phyloP scores from a whole-genome alignment of 2,329 filamentous ascomycete species.

The Didymella arachidicola region DNA sequence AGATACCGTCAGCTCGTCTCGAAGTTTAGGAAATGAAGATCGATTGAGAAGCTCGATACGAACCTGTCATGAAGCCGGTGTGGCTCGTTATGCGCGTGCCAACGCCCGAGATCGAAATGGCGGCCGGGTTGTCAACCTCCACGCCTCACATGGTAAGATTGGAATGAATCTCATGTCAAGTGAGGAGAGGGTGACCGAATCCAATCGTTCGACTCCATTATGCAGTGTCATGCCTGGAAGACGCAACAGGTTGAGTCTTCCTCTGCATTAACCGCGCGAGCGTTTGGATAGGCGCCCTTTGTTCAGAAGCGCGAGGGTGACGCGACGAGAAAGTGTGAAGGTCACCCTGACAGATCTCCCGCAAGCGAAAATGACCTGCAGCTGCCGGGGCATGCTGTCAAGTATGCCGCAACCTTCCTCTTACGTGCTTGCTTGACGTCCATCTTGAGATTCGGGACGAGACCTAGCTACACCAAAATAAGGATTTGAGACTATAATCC shows the following conservation, averaged over 20 bases:
- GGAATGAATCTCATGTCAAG: slow-evolving; percentile 14
- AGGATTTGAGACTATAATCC: neutral
- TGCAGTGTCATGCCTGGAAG: slow-evolving; percentile 9
- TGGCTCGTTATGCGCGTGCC: slow-evolving; percentile 9
- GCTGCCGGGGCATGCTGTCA: neutral
- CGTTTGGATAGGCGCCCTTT: slow-evolving; percentile 13
- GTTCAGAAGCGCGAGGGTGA: slow-evolving; percentile 6
- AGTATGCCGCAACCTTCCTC: slow-evolving; percentile 1
- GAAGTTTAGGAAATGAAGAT: neutral
- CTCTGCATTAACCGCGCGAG: slow-evolving; percentile 10
- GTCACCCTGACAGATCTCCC: slow-evolving; percentile 1
- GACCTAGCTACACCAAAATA: neutral
- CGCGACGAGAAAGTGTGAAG: slow-evolving; percentile 4
- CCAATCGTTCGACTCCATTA: neutral
- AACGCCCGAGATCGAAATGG: neutral
- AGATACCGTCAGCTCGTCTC: neutral
- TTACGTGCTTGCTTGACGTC: neutral
- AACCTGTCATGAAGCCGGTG: neutral
- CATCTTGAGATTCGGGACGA: neutral
- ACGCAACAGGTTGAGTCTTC: neutral
- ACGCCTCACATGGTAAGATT: slow-evolving; percentile 16
- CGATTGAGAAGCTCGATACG: neutral
- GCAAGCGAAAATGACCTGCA: slow-evolving; percentile 6
- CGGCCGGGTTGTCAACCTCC: neutral
- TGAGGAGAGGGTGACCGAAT: neutral